Base-by-base conservation (phyloP, 1,284 basidiomycete species). In the Peniophora sp. region DNA sequence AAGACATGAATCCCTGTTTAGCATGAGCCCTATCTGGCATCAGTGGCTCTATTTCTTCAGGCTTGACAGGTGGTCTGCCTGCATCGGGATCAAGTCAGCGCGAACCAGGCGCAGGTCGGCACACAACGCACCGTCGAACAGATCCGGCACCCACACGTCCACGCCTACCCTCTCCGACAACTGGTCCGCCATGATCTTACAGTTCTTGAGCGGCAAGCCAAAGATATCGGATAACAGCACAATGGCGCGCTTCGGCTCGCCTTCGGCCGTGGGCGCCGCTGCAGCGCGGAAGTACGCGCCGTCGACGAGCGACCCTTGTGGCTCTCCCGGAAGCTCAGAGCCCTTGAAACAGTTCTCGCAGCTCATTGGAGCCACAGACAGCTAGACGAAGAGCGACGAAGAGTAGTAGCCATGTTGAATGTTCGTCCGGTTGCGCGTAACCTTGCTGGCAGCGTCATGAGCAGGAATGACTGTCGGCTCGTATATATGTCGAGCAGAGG, bases 1-100 rank as follows among this genome's bases (percentile, higher is more conserved):
- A 67, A 27, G 63, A 55, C 54, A 57, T 54, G 17, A 69, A 57
- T 1, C 66, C 51, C 45, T 69, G 56, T 50, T 65, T 69, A 24
- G 66, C 64, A 12, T 74, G 73, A 14, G 73, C 70, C 50, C 65
- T 65, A 22, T 71, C 69, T 1, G 72, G 72, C 35, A 73, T 16
- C 12, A 66, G 50, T 3, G 61, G 63, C 35, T 62, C 61, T 48
- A 78, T 56, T 9, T 67, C 54, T 9, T 69, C 59, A 1, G 60
- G 59, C n/a, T 58, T 60, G 41, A 78, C 47, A 3, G 69, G 55
- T 3, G 77, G 77, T 12, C 58, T 62, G 9, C 77, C 78, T 77
- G 47, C n/a, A 20, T 5, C 16, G 38, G n/a, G n/a, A 8, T 5
- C 16, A 20, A n/a, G n/a, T 41, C 16, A 41, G 19, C 16, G 16